Percentiles rank a stretch among this genome's conserved stretches.
These are phyloP conservation scores for Pulchroboletus neoregius DNA, from an alignment of 1,284 basidiomycete genomes.

Conservation along the genomic window DNA sequence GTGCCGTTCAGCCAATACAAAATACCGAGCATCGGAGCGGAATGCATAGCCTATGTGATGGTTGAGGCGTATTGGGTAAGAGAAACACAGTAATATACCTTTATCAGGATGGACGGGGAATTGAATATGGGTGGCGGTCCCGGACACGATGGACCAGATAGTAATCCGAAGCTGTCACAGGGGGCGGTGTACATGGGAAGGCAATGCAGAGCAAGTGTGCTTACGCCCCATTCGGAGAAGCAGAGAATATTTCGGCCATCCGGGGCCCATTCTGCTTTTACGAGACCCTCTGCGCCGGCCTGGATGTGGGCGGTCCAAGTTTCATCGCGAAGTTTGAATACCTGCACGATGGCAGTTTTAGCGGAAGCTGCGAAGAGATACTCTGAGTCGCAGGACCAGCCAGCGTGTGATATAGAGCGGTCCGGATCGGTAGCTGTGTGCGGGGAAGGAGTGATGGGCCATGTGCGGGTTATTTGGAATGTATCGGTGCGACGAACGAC, in stretches of 20 bases:
- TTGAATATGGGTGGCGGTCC: slow-evolving; percentile 70
- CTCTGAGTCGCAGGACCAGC: slow-evolving; percentile 82
- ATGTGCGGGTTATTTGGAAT: slow-evolving; percentile 70
- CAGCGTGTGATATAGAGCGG: slow-evolving; percentile 62
- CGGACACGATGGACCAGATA: slow-evolving; percentile 73
- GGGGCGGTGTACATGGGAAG: slow-evolving; percentile 3
- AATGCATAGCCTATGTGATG: slow-evolving; percentile 64
- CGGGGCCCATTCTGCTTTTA: slow-evolving; percentile 81
- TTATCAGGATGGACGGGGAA: slow-evolving; percentile 73
- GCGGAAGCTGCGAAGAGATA: slow-evolving; percentile 74
- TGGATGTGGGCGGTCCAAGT: slow-evolving; percentile 69
- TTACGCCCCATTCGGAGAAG: slow-evolving; percentile 84
- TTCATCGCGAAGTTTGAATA: slow-evolving; percentile 72
- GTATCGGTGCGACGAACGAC: slow-evolving; percentile 73
- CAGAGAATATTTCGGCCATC: slow-evolving; percentile 78
- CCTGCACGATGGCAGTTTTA: slow-evolving; percentile 60
- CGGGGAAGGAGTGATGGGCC: slow-evolving; percentile 49
- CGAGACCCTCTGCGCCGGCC: slow-evolving; percentile 77
- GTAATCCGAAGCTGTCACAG: slow-evolving; percentile 66
- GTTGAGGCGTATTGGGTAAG: slow-evolving; percentile 2
- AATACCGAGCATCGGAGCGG: slow-evolving; percentile 74
- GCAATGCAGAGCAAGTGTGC: slow-evolving; percentile 32
- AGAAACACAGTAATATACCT: slow-evolving; percentile 41
- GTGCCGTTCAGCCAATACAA: slow-evolving; percentile 80
- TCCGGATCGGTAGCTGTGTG: neutral